Conservation (phyloP, 83 land plant genomes). For the Larix sibirica region DNA sequence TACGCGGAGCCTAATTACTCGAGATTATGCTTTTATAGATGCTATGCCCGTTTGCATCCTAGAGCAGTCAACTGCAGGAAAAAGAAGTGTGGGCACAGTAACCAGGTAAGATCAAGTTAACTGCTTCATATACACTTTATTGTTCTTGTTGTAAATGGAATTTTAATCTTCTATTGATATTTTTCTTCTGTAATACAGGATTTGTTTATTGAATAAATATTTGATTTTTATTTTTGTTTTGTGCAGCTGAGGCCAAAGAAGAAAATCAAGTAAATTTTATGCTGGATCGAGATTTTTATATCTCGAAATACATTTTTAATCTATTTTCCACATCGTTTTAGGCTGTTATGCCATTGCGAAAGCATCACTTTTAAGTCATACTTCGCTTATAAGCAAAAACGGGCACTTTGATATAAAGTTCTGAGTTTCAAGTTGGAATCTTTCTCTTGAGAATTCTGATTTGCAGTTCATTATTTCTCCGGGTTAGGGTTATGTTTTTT, state of each 20-base stretch:
- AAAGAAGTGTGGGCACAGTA: slow-evolving; percentile 78
- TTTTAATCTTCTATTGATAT: not conserved
- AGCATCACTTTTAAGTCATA: no score
- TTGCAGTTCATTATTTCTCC: no score
- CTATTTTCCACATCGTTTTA: no score
- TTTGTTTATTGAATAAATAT: not conserved
- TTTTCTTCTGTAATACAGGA: not conserved
- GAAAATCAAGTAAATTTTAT: slow-evolving; percentile 44
- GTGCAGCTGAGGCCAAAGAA: slow-evolving; percentile 77
- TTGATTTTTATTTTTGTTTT: not conserved
- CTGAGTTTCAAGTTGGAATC: no score
- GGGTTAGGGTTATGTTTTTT: no score
- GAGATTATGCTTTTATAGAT: slow-evolving; percentile 25
- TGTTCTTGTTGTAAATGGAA: not conserved
- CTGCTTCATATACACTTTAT: not conserved
- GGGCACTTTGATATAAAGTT: no score
- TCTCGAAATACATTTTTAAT: no score
- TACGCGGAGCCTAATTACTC: no score
- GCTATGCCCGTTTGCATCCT: slow-evolving; percentile 77
- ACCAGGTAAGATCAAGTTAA: slow-evolving; percentile 40
- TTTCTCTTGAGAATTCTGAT: no score
- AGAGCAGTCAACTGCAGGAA: slow-evolving; percentile 77
- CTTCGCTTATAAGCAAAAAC: no score
- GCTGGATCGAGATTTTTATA: no score
- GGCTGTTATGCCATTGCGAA: no score